Base-by-base conservation (phyloP, 495 filamentous ascomycete species). In the Cryomyces minteri region DNA sequence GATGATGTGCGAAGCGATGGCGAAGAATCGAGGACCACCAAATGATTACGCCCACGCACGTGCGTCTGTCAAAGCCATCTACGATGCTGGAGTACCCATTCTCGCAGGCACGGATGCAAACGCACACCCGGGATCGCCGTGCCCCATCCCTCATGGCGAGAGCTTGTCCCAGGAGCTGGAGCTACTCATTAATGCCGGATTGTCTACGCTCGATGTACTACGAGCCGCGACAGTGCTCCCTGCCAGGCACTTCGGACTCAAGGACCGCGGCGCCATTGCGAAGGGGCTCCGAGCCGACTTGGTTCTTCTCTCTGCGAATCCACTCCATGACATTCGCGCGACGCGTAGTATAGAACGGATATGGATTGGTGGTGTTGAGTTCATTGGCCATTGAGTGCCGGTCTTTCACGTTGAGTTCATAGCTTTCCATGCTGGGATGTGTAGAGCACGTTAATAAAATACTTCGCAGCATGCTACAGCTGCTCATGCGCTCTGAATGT, bases 241-340 rank as follows among this genome's bases (percentile, higher is more conserved):
- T 2, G 61, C 61, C 11, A 39, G 48, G 36, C 29, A 55, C 8
- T 64, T 64, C 46, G 52, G 48, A 32, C 58, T 62, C 42, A n/a
- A 33, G 1, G 61, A 64, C 40, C 54, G 59, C 10, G 61, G 58
- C 11, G 42, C 43, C 33, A 51, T 62, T 32, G 50, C 50, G 31
- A 48, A 45, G 38, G 59, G 56, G 1, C 39, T 58, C 40, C 53
- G 53, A 25, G 61, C 58, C 9, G 61, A 62, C 48, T 39, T 64
- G 44, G 34, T 61, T 37, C 45, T 62, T 2, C 54, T 64, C 1
- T 52, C 58, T 40, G 59, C 58, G 5, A 61, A 64, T 46, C 58
- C 59, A 10, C 40, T 62, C 40, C 54, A 53, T 40, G 34, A 37
- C 34, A 37, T 37, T 37, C 34, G 34, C 7, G 34, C 34, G 12